Base-by-base conservation (phyloP, 176 grass and related monocot genomes). In the Zoysia pacifica region DNA sequence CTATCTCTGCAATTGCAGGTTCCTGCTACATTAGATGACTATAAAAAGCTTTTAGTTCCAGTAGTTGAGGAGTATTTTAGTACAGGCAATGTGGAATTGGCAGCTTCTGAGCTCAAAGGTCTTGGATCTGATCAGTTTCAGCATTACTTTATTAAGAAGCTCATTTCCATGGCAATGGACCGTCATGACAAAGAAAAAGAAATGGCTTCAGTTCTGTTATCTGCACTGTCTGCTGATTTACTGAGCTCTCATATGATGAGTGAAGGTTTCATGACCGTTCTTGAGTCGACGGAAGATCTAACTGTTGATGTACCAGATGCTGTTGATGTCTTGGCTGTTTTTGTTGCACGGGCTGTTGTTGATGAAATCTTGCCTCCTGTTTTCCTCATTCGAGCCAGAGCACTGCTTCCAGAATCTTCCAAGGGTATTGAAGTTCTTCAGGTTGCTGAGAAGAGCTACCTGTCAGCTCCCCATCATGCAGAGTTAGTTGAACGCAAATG, bases 111-210 rank as follows among this genome's bases (percentile, higher is more conserved):
- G 75, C 67, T 97, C 62, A 88, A 55, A 41, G 62, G 39, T 80
- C 69, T 97, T 75, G 90, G 79, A 48, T 87, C 91, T 15, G 77
- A 97, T 80, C 83, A 91, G 50, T 86, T 88, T 72, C 87, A 93
- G 6, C 59, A 85, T 71, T 93, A 90, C 51, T 93, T 97, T 73
- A 65, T 91, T 16, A 97, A 97, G 79, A 97, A 93, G 63, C 79
- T 97, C 49, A 81, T 97, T 83, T 97, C 93, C 52, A 97, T 93
- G 88, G 84, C 90, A 72, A 93, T 97, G 93, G 93, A 97, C 68
- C 85, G 90, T 11, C 86, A 90, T 86, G 93, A 97, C 70, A 97
- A 91, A 85, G 85, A 93, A 80, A 97, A 97, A 89, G 93, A 97
- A 86, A 97, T 97, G 93, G 65, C 90, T 0, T 93, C 93, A 75